Evolutionary conservation across 2,329 filamentous ascomycete species (phyloP).

Genomic region (Davidsoniella virescens): DNA sequence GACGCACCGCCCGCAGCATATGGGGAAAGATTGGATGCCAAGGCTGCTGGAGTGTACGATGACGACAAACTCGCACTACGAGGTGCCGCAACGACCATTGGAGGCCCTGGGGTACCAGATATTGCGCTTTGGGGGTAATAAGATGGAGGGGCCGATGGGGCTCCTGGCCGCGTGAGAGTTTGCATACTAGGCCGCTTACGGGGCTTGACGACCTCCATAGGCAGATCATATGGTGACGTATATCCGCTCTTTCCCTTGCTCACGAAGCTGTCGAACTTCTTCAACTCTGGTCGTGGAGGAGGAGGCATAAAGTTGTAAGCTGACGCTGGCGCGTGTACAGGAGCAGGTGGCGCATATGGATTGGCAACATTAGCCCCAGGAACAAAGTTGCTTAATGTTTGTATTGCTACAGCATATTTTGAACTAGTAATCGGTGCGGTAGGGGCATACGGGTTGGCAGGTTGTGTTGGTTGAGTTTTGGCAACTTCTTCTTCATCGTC

Average conservation of each 20-base stretch:
- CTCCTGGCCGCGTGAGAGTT: constrained; percentile 16
- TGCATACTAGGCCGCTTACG: constrained; percentile 47
- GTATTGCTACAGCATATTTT: background rate
- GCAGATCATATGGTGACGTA: constrained; percentile 84
- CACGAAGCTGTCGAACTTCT: constrained; percentile 65
- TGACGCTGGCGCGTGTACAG: constrained; percentile 15
- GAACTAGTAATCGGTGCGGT: background rate
- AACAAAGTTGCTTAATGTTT: constrained; percentile 6
- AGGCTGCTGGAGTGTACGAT: constrained; percentile 16
- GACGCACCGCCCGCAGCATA: background rate
- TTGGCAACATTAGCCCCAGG: constrained; percentile 10
- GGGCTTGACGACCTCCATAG: constrained; percentile 69
- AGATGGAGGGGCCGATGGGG: constrained; percentile 19
- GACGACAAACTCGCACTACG: constrained; percentile 44
- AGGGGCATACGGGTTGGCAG: constrained; percentile 9
- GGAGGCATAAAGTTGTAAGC: constrained; percentile 24
- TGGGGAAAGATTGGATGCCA: constrained; percentile 13
- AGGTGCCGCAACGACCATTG: constrained; percentile 33
- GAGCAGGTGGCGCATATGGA: constrained; percentile 12
- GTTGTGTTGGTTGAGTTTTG: constrained; percentile 6
- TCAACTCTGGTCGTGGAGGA: constrained; percentile 28
- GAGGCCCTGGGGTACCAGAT: constrained; percentile 22
- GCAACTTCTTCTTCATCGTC: constrained; percentile 29
- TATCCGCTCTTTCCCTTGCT: constrained; percentile 87
- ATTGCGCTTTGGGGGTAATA: constrained; percentile 14